These are phyloP conservation scores for Diaporthe citrichinensis DNA, from an alignment of 2,329 filamentous ascomycete genomes.

Conservation along the genomic window DNA sequence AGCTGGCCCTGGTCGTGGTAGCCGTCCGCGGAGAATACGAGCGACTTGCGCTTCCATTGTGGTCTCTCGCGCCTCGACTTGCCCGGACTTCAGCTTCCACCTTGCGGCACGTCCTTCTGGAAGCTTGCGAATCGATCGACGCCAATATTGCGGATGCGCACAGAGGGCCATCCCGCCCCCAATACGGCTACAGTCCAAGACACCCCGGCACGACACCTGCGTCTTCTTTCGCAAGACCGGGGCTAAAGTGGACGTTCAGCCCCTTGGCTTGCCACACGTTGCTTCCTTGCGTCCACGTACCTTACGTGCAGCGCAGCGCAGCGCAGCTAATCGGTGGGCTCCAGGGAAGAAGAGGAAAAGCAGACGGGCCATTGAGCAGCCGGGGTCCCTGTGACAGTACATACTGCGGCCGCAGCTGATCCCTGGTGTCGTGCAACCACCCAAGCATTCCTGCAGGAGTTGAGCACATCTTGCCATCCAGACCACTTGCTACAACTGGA, in stretches of 20 bases:
- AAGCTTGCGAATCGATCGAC: conserved; percentile 37
- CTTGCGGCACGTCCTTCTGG: conserved; percentile 37
- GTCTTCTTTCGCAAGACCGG: conserved; percentile 32
- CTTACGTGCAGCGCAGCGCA: conserved; percentile 30
- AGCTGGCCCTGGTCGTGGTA: conserved; percentile 43
- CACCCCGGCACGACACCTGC: conserved; percentile 32
- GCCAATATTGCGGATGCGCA: conserved; percentile 41
- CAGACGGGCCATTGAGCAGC: conserved; percentile 30
- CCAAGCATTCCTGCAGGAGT: conserved; percentile 49
- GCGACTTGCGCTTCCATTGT: conserved; percentile 48
- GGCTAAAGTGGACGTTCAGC: conserved; percentile 29
- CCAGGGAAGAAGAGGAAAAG: conserved; percentile 37
- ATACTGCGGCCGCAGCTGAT: conserved; percentile 47
- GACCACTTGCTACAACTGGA: conserved; percentile 39
- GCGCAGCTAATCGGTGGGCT: conserved; percentile 34
- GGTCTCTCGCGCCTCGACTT: conserved; percentile 36
- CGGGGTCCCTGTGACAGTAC: conserved; percentile 44
- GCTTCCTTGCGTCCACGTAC: conserved; percentile 31
- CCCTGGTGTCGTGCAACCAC: conserved; percentile 47
- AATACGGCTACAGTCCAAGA: conserved; percentile 40
- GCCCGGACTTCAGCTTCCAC: conserved; percentile 36
- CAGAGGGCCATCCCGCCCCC: conserved; percentile 35
- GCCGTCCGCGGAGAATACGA: conserved; percentile 52
- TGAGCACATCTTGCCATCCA: conserved; percentile 37
- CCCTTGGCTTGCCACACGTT: conserved; percentile 43